These are phyloP conservation scores for Balamuthia mandrillaris DNA, from an alignment of 208 protist species.

Conservation along the genomic window DNA sequence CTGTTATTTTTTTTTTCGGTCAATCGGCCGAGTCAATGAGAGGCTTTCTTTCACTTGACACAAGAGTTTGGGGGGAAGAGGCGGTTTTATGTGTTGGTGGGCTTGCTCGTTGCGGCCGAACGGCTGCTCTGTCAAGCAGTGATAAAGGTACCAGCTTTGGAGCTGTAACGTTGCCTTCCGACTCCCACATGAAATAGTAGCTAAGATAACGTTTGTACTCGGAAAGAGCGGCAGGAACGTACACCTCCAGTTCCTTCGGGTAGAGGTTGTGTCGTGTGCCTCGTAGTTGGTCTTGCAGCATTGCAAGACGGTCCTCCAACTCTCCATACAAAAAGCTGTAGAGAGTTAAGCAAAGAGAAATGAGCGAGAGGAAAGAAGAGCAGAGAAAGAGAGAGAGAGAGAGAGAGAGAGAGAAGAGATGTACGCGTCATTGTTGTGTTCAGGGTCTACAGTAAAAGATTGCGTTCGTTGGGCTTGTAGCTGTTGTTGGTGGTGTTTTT, in stretches of 20 bases:
- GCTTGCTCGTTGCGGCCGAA: too few relatives aligned
- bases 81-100: too few relatives aligned
- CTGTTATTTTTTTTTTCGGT: too few relatives aligned
- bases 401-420: too few relatives aligned
- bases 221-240: constrained; percentile 23
- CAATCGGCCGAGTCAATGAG: too few relatives aligned
- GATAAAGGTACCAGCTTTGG: background rate
- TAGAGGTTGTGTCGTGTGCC: background rate
- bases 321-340: background rate
- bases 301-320: constrained; percentile 15
- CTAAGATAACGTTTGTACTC: constrained; percentile 34
- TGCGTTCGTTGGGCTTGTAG: background rate
- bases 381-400: background rate
- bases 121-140: background rate
- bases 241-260: constrained; percentile 4
- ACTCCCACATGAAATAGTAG: background rate
- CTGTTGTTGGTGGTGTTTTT: background rate
- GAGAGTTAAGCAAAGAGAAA: background rate
- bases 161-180: background rate
- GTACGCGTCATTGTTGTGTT: background rate
- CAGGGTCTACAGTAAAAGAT: background rate
- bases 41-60: too few relatives aligned
- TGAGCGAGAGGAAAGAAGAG: background rate
- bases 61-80: too few relatives aligned
- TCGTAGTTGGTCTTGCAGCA: background rate